Base-by-base conservation (phyloP, 352 stramenopile genomes). In the Pythium plurisporium region DNA sequence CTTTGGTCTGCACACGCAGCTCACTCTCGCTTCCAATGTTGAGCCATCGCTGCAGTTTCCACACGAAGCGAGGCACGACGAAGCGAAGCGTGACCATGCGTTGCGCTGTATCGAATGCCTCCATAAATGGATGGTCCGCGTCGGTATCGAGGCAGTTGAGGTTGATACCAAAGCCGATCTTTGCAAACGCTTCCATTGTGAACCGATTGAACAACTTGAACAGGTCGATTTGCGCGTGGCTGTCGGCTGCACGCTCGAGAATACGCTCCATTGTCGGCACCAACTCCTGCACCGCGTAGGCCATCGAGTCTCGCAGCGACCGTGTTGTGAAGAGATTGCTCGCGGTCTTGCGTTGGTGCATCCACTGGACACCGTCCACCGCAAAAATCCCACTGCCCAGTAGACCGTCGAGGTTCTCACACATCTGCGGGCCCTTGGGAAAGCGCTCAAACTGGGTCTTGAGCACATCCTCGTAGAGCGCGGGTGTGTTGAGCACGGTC, bases 271-370 rank as follows among this genome's bases (percentile, higher is more conserved):
- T 17, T 17, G 34, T 27, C 9, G n/a, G 27, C 14, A 29, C 22
- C 27, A 41, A 40, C 11, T 37, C n/a, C 17, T 29, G 45, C 27
- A 47, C 33, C 31, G 22, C 36, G 36, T 38, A 17, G 19, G 45
- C 19, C 76, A 87, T 84, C 15, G 49, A 65, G 2, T 77, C 72
- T 5, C 66, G 59, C 0, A 87, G 34, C 6, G 55, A 58, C 1
- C 65, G 57, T 20, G 66, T 58, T 15, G 72, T 73, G 57, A 86
- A 87, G 42, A 86, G 50, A 6, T 70, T 67, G 43, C 69, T 82
- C 6, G 70, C 56, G 0, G 73, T 79, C 68, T 83, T 85, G 38
- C 76, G 72, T 45, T 87, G 73, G 17, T 66, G 61, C 6, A 67
- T 34, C 72, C 73, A 81, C 37, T 45, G n/a, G 10, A n/a, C 19